phyloP scores from a whole-genome alignment of 2,329 filamentous ascomycete genomes.

The Aspergillus quadrilineatus region DNA sequence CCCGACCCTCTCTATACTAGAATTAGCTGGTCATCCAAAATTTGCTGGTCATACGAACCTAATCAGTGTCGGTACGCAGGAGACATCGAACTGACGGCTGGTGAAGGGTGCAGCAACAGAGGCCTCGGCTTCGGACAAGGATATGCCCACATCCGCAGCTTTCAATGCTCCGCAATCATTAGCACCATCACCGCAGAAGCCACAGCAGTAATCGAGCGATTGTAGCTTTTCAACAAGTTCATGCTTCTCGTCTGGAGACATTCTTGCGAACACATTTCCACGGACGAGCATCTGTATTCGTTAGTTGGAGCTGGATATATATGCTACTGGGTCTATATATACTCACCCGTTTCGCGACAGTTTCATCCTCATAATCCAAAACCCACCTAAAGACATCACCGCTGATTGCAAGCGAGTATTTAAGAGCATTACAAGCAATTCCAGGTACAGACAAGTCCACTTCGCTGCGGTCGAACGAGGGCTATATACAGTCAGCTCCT shows the following conservation, averaged over 20 bases:
- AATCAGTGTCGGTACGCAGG: conserved; percentile 90
- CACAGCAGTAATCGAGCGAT: conserved; percentile 89
- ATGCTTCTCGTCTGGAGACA: conserved; percentile 98
- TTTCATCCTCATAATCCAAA: conserved; percentile 82
- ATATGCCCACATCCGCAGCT: conserved; percentile 95
- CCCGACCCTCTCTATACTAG: conserved; percentile 73
- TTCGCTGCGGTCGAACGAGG: conserved; percentile 67
- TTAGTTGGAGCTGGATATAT: background rate
- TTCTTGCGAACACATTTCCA: conserved; percentile 92
- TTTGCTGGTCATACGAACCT: conserved; percentile 48
- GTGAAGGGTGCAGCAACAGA: conserved; percentile 98
- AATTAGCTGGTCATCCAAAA: conserved; percentile 17
- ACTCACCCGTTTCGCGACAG: conserved; percentile 68
- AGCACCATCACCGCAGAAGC: conserved; percentile 95
- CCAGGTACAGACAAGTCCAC: conserved; percentile 82
- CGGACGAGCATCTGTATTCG: conserved; percentile 72
- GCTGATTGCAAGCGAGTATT: conserved; percentile 85
- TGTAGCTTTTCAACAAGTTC: conserved; percentile 97
- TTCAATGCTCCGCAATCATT: conserved; percentile 98
- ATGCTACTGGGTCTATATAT: no score
- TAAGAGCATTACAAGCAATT: conserved; percentile 74
- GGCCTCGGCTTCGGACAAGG: conserved; percentile 92
- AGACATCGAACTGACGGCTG: conserved; percentile 91
- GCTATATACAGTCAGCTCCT: conserved; percentile 48
- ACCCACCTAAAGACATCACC: conserved; percentile 98